Conservation (phyloP, 768 basidiomycete species). For the Boletus tomentosulus region DNA sequence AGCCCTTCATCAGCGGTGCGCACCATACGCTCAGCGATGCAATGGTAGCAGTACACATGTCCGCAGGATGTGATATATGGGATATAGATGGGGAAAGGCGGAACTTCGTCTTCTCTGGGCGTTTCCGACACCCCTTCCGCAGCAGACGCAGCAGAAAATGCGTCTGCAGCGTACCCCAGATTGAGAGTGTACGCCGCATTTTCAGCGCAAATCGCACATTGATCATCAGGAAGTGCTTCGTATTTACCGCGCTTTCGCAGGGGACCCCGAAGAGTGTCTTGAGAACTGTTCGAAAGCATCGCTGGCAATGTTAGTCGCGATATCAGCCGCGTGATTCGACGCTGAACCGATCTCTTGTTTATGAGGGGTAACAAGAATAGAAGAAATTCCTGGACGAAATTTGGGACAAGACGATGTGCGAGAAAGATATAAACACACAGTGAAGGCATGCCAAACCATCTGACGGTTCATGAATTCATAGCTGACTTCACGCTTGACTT, state of each 20-base stretch:
- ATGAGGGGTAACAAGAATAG: conserved; percentile 88
- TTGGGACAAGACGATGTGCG: not conserved
- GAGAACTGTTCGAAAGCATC: conserved; percentile 31
- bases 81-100: conserved; percentile 68
- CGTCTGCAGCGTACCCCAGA: conserved; percentile 48
- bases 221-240: conserved; percentile 61
- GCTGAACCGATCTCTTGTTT: conserved; percentile 60
- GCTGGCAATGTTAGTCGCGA: conserved; percentile 22
- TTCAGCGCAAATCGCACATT: conserved; percentile 90
- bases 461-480: conserved; percentile 99
- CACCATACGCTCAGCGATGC: conserved; percentile 80
- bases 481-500: conserved; percentile 79
- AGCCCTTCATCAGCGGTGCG: conserved; percentile 60
- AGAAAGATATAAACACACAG: conserved; percentile 48
- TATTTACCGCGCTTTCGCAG: conserved; percentile 52
- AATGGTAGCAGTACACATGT: conserved; percentile 92
- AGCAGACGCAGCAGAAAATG: conserved; percentile 35
- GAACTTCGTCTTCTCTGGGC: conserved; percentile 31
- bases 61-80: conserved; percentile 83
- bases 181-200: conserved; percentile 62
- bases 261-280: conserved; percentile 9
- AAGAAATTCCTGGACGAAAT: conserved; percentile 78
- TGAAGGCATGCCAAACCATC: conserved; percentile 99
- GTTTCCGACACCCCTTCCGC: conserved; percentile 10
- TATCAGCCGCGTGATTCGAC: conserved; percentile 42